Evolutionary conservation across 495 filamentous ascomycete genomes (phyloP), one percentile per base, ranked within the genome.

Genomic region (Letharia lupina): DNA sequence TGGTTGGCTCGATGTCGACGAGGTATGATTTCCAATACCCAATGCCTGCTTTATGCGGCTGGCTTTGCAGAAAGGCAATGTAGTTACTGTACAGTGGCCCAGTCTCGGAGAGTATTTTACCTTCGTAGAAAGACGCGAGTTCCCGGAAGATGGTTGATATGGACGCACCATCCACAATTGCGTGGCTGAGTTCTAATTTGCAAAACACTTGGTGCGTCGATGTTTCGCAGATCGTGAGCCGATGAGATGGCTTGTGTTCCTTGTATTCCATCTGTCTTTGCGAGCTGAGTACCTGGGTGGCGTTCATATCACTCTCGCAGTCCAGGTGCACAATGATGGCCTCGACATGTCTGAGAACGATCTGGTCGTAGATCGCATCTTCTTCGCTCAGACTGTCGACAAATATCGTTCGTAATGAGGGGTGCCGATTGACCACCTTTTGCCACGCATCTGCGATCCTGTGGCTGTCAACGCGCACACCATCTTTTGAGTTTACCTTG

Each of bases 141-240:
- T 84, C 82, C 0, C 75, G 73, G 15, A 82, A 58, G 31, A 84
- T 79, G 31, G 79, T 75, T 0, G 78, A 79, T 60, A 82, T 77
- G 0, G 82, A 83, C 42, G 72, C 68, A 10, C 77, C 82, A 75
- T 85, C 79, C 73, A 81, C 78, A 13, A 80, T 74, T 23, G 81
- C 76, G 70, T 86, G 82, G 67, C 79, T 87, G 33, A 87, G 73
- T 59, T 88, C 84, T 31, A 87, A 67, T 58, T 80, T 78, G 63
- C 78, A 82, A 41, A 82, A 78, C 0, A 87, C 66, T 40, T 72
- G 72, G 0, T 75, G 73, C 3, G 66, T 72, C 1, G 70, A 61
- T 9, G 78, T 82, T 66, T 80, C 72, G 45, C 77, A 82, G 39
- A 80, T 77, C 13, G 76, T 80, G 67, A 83, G 78, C 33, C 80